Evolutionary conservation across 768 basidiomycete species (phyloP).

Genomic region (Agrocybe pediades): DNA sequence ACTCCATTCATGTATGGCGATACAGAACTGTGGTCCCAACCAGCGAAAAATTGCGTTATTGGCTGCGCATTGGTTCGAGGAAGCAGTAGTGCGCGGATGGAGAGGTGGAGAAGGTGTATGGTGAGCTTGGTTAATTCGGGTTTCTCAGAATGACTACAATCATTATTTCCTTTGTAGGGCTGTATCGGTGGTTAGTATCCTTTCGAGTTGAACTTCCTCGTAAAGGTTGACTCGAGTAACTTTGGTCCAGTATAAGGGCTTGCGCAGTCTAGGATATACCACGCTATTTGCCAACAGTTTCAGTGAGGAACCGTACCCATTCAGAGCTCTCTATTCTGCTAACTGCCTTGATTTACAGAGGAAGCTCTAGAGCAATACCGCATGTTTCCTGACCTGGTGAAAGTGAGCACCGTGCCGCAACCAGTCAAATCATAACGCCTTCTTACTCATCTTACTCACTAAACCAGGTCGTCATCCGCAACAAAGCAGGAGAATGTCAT

Average conservation of each 20-base stretch:
- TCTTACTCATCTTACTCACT: neutral
- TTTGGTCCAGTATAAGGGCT: constrained; percentile 23
- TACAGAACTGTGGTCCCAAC: constrained; percentile 30
- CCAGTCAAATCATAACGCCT: neutral
- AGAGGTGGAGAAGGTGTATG: constrained; percentile 33
- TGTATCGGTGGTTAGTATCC: constrained; percentile 24
- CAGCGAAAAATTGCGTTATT: constrained; percentile 35
- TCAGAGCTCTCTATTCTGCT: neutral
- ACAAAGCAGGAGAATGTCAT: constrained; percentile 27
- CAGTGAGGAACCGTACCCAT: constrained; percentile 21
- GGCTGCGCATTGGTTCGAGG: constrained; percentile 26
- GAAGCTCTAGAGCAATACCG: constrained; percentile 29
- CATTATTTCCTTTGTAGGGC: constrained; percentile 17
- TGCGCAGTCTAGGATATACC: constrained; percentile 25
- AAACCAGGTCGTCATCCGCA: constrained; percentile 26
- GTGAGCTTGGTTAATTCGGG: constrained; percentile 12
- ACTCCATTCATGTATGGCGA: constrained; percentile 27
- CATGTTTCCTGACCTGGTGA: constrained; percentile 32
- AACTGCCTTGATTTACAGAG: constrained; percentile 7
- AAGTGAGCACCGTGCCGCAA: constrained; percentile 13
- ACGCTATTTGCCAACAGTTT: constrained; percentile 24
- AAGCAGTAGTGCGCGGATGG: constrained; percentile 20
- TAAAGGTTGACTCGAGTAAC: neutral
- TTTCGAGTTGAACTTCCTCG: neutral
- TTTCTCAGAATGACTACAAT: neutral